Conservation (phyloP, 768 basidiomycete species). For the Russula virescens region DNA sequence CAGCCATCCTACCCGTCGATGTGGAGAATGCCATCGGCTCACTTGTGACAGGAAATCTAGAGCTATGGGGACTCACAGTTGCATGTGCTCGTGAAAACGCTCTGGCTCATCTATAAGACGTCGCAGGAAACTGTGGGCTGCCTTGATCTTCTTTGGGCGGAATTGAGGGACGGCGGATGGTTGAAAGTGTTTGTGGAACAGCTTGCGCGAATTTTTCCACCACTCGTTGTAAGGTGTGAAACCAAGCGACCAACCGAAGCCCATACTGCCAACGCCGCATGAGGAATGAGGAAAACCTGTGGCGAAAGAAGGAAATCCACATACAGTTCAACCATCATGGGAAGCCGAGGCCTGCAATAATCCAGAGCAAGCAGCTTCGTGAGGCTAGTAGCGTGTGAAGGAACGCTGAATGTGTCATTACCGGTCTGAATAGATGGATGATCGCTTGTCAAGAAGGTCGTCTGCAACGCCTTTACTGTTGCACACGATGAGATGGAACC, state of each 20-base stretch:
- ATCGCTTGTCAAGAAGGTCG: slow-evolving; percentile 37
- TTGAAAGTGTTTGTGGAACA: slow-evolving; percentile 30
- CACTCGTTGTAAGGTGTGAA: slow-evolving; percentile 31
- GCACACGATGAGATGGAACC: slow-evolving; percentile 31
- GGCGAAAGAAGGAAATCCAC: neutral
- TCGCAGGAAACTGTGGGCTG: slow-evolving; percentile 31
- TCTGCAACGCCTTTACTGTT: slow-evolving; percentile 33
- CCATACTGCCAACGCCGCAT: slow-evolving; percentile 9
- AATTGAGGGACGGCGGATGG: slow-evolving; percentile 27
- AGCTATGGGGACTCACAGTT: slow-evolving; percentile 29
- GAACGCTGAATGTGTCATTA: neutral
- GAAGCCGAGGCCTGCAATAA: slow-evolving; percentile 19
- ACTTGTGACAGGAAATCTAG: neutral
- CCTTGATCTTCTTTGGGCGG: slow-evolving; percentile 30
- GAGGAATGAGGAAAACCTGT: neutral
- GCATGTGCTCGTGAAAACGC: slow-evolving; percentile 32
- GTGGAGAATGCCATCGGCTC: neutral
- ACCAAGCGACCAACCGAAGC: slow-evolving; percentile 24
- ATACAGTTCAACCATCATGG: slow-evolving; percentile 23
- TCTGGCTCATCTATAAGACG: slow-evolving; percentile 33
- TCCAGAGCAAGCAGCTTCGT: neutral
- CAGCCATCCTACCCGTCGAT: slow-evolving; percentile 14
- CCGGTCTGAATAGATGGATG: slow-evolving; percentile 36
- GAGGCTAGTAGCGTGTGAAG: neutral
- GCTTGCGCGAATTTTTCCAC: slow-evolving; percentile 32